Base-by-base conservation (phyloP, 2,329 filamentous ascomycete species). In the Xylariaceae sp. region DNA sequence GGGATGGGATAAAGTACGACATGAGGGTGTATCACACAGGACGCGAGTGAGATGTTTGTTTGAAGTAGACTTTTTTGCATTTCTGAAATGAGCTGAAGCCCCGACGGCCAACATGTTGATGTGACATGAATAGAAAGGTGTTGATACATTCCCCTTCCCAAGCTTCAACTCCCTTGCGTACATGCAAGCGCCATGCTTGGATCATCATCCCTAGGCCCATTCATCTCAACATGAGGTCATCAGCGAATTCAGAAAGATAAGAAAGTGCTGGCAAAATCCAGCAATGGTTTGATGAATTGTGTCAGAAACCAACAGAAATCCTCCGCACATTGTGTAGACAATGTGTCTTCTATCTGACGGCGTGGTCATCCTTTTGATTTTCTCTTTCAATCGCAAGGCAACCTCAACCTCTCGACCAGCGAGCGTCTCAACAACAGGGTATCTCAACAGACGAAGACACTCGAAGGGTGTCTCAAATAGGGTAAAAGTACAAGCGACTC, bases 381-480 rank as follows among this genome's bases (percentile, higher is more conserved):
- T 55, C 58, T 64, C 57, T 58, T 56, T 59, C 62, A 48, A 17
- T 61, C 23, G 57, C 59, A 62, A 63, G 53, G 39, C 52, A 34
- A 63, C 57, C 58, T 59, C 61, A 52, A 58, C 61, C 59, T 56
- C 62, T 65, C 64, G 63, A 49, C 62, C 63, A 59, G 64, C 63
- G 63, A 66, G 60, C 52, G 59, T 65, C 63, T 65, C 64, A 66
- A 66, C 61, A 67, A 67, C 58, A 56, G 65, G 65, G 65, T 67
- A 67, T 67, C 65, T 67, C 56, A 64, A 65, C 60, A 66, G 63
- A 42, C 59, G 56, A 44, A 59, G 63, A 60, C 60, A 63, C 60
- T 55, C 55, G 53, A 65, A 65, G 61, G 47, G 44, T 30, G 39
- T 50, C 47, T 42, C 52, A 17, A 10, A 59, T 62, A 57, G 62